Conservation (phyloP, 345 rosid genomes). For the Gossypium mustelinum region DNA sequence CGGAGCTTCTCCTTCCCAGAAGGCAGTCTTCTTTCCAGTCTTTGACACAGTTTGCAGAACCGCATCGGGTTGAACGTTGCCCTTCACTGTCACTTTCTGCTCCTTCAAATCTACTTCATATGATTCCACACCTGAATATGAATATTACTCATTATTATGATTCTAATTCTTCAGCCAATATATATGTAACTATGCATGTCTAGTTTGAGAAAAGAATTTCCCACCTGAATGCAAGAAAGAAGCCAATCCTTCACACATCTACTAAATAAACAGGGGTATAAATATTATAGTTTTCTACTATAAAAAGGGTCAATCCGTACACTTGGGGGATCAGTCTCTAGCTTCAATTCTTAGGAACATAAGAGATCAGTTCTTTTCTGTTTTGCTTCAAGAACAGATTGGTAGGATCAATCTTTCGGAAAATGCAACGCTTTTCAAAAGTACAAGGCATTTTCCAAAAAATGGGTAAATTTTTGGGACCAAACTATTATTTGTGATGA, state of each 20-base stretch:
- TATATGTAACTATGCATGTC: neutral
- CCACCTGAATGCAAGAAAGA: too few relatives aligned
- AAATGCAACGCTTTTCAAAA: too few relatives aligned
- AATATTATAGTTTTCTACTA: neutral
- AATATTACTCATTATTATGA: neutral
- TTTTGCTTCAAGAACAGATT: neutral
- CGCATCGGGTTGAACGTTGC: slow-evolving; percentile 75
- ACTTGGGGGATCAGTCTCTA: neutral
- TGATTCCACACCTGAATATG: slow-evolving; percentile 62
- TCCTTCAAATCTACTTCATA: slow-evolving; percentile 69
- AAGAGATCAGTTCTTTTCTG: neutral
- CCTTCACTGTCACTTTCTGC: slow-evolving; percentile 83
- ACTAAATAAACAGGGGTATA: neutral
- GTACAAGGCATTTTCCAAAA: too few relatives aligned
- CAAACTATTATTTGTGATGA: neutral
- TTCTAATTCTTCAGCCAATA: neutral
- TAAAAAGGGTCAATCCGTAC: neutral
- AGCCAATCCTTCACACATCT: neutral
- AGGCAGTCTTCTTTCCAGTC: slow-evolving; percentile 73
- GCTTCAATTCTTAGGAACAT: neutral
- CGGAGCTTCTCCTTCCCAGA: slow-evolving; percentile 44
- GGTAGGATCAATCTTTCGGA: neutral
- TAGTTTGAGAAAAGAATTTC: too few relatives aligned
- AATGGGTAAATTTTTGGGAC: neutral
- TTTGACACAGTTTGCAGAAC: slow-evolving; percentile 76